Evolutionary conservation across 768 basidiomycete genomes (phyloP).

Genomic region (Candolleomyces aberdarensis): DNA sequence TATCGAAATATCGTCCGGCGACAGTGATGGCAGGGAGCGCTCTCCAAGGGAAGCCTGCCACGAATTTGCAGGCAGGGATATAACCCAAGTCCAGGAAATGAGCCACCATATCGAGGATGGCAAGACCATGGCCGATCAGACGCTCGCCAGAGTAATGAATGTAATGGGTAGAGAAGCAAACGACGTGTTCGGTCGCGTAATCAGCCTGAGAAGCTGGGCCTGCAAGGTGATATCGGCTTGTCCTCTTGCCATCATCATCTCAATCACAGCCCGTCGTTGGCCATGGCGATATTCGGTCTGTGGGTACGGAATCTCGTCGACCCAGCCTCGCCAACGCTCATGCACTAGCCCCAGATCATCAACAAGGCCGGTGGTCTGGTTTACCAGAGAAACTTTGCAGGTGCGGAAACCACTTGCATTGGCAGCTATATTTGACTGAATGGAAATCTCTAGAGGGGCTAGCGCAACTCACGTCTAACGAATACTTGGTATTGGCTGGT

Average conservation of each 20-base stretch:
- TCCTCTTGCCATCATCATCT: no score
- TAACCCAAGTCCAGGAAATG: conserved; percentile 12
- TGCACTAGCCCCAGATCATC: conserved; percentile 60
- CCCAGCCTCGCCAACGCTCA: not conserved
- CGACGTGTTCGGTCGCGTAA: not conserved
- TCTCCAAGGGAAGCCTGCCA: conserved; percentile 37
- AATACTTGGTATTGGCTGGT: conserved; percentile 93
- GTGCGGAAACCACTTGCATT: conserved; percentile 37
- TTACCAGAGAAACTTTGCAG: conserved; percentile 89
- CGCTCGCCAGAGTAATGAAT: not conserved
- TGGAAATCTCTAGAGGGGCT: conserved; percentile 73
- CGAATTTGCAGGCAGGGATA: conserved; percentile 25
- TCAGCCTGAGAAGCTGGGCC: not conserved
- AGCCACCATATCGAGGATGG: conserved; percentile 6
- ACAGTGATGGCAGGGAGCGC: conserved; percentile 42
- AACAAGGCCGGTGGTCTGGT: conserved; percentile 98
- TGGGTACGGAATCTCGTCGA: conserved; percentile 54
- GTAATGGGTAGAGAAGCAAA: not conserved
- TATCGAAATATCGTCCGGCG: conserved; percentile 45
- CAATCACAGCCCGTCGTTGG: no score
- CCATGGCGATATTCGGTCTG: conserved; percentile 77
- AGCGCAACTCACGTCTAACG: conserved; percentile 85
- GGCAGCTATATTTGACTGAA: not conserved
- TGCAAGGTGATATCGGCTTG: not conserved
- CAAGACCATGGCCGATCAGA: conserved; percentile 3